Evolutionary conservation across 441 rosid genomes (phyloP).

Genomic region (Populus hybrid): DNA sequence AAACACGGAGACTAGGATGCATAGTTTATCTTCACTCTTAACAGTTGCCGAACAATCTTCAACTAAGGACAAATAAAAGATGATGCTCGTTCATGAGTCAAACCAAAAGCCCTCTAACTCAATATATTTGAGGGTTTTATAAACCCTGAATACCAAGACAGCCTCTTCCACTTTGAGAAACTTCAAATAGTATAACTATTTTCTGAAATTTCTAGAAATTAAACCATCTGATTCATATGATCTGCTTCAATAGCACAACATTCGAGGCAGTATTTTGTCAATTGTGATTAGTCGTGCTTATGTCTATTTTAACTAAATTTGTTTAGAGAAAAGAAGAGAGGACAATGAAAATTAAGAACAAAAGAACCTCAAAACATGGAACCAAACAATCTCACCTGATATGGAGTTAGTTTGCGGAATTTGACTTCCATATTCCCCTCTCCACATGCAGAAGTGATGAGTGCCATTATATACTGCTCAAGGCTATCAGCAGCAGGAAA

Average conservation of each 20-base stretch:
- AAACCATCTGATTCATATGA: no score
- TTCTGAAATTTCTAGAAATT: neutral
- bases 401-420: constrained; percentile 66
- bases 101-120: neutral
- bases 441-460: constrained; percentile 58
- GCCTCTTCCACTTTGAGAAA: neutral
- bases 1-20: no score
- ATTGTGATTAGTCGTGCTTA: neutral
- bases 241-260: neutral
- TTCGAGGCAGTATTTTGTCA: neutral
- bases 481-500: constrained; percentile 93
- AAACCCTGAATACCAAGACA: neutral
- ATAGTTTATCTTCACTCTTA: no score
- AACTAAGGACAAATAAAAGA: neutral
- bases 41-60: neutral
- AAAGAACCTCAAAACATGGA: neutral
- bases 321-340: neutral
- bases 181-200: neutral
- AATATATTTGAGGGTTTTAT: neutral
- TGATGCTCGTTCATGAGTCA: no score
- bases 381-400: constrained; percentile 60
- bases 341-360: neutral
- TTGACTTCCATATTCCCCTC: constrained; percentile 63
- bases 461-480: constrained; percentile 75
- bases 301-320: neutral